Conservation (phyloP, 78 protist genomes). For the Dictyostelium citrinum region DNA sequence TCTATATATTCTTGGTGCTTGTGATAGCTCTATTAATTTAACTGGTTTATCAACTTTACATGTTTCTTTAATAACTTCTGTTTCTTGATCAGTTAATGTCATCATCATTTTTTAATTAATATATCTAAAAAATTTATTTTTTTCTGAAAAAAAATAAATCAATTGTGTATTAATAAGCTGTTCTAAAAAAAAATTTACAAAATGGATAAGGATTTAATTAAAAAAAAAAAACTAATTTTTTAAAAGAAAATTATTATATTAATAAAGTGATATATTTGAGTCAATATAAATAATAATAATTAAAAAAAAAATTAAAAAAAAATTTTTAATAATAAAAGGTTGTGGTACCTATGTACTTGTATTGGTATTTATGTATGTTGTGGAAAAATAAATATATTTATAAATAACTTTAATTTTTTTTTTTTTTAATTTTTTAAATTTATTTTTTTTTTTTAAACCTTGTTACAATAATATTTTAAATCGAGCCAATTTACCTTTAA, state of each 20-base stretch:
- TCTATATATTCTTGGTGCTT: conserved; percentile 64
- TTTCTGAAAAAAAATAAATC: neutral
- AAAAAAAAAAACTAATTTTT: neutral
- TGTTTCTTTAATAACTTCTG: conserved; percentile 42
- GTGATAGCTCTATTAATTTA: conserved; percentile 41
- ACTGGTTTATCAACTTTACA: neutral
- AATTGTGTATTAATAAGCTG: neutral
- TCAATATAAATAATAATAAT: neutral
- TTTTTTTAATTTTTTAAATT: no score
- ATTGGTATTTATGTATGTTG: neutral
- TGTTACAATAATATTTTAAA: no score
- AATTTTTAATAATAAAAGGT: no score
- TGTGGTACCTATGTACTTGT: neutral
- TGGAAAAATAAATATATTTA: neutral
- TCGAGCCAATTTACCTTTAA: neutral
- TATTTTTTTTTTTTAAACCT: no score
- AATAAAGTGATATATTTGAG: neutral
- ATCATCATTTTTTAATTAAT: conserved; percentile 44
- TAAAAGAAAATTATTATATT: neutral
- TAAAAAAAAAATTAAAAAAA: no score
- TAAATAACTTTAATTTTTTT: no score
- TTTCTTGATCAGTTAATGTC: conserved; percentile 52
- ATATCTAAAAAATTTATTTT: neutral
- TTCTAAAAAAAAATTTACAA: neutral
- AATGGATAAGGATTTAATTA: neutral